Evolutionary conservation across 2,329 filamentous ascomycete genomes (phyloP).

Genomic region (Cercospora brassicicola): DNA sequence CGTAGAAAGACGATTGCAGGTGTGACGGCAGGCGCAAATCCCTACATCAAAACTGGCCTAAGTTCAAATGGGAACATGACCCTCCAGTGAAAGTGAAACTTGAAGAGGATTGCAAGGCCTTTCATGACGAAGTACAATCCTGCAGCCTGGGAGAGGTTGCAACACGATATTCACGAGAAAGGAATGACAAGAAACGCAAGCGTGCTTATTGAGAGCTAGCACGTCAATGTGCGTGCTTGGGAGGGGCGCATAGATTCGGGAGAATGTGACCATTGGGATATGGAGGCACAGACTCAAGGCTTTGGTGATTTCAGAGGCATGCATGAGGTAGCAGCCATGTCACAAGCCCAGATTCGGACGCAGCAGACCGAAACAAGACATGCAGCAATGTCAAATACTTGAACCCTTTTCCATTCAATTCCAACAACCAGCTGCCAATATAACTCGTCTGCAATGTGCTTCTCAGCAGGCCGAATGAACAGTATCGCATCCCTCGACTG

Average conservation of each 20-base stretch:
- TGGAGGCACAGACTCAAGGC: background rate
- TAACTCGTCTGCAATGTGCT: background rate
- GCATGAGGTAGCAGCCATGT: conserved; percentile 2
- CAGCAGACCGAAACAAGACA: background rate
- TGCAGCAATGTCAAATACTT: background rate
- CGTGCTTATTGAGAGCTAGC: background rate
- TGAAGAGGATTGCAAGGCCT: background rate
- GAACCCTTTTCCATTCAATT: background rate
- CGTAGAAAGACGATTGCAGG: conserved; percentile 32
- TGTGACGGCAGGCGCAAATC: background rate
- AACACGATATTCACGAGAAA: background rate
- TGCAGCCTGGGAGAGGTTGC: background rate
- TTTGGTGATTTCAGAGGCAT: background rate
- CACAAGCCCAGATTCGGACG: background rate
- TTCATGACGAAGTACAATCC: background rate
- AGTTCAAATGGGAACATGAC: background rate
- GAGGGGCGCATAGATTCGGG: background rate
- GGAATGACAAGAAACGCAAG: background rate
- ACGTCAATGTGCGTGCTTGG: background rate
- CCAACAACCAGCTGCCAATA: background rate
- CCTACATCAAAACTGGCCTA: background rate
- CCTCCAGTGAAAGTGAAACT: background rate
- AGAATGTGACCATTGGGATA: background rate
- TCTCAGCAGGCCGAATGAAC: background rate
- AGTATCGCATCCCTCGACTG: background rate